Percentiles rank a stretch among this genome's conserved stretches.
Conservation (phyloP, 768 basidiomycete genomes). For the Pleurotus sapidus region DNA sequence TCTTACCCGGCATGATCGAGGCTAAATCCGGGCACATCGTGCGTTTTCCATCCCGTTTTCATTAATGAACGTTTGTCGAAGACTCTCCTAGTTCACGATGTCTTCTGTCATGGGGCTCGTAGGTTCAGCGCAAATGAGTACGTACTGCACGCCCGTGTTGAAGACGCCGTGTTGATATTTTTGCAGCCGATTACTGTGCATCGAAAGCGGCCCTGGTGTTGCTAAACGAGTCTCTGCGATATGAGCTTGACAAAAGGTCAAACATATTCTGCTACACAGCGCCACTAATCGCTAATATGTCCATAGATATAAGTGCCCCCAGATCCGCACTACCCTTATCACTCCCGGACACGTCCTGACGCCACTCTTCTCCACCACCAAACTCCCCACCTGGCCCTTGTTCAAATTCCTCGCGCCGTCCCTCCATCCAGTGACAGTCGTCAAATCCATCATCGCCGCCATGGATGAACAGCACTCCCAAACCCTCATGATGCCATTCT, state of each 20-base stretch:
- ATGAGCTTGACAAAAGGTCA: slow-evolving; percentile 73
- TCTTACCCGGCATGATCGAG: slow-evolving; percentile 85
- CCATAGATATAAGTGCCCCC: slow-evolving; percentile 63
- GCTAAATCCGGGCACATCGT: slow-evolving; percentile 83
- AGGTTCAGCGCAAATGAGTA: slow-evolving; percentile 76
- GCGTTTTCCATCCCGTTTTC: slow-evolving; percentile 22
- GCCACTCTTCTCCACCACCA: slow-evolving; percentile 65
- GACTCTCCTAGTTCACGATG: slow-evolving; percentile 59
- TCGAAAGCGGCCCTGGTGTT: slow-evolving; percentile 88
- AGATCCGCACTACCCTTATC: slow-evolving; percentile 86
- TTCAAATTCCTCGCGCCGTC: slow-evolving; percentile 78
- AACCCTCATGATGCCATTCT: slow-evolving; percentile 72
- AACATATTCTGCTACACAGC: not conserved
- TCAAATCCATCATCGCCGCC: slow-evolving; percentile 78
- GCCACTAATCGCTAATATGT: slow-evolving; percentile 5
- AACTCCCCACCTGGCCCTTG: slow-evolving; percentile 44
- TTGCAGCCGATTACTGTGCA: slow-evolving; percentile 81
- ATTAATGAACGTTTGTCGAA: slow-evolving; percentile 11
- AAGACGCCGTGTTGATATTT: not conserved
- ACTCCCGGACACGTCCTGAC: slow-evolving; percentile 80
- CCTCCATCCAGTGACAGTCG: slow-evolving; percentile 68
- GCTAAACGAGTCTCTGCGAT: slow-evolving; percentile 81
- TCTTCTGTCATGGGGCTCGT: slow-evolving; percentile 72
- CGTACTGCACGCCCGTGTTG: slow-evolving; percentile 21
- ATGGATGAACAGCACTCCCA: slow-evolving; percentile 79